Conservation (phyloP, 73 alveolate genomes). For the Paramecium bursaria region DNA sequence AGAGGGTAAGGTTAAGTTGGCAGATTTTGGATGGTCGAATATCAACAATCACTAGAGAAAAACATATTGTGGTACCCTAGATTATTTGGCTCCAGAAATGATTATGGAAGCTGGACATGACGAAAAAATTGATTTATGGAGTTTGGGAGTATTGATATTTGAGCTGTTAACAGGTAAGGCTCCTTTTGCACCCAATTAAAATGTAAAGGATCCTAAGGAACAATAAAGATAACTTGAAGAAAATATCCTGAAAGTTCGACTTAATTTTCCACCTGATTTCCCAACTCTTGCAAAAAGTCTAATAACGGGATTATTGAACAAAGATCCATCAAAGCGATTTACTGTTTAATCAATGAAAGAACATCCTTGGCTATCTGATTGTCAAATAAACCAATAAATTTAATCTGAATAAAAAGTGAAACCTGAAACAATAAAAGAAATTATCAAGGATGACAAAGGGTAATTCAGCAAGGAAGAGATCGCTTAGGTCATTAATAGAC, state of each 20-base stretch:
- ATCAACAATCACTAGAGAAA: slow-evolving; percentile 73
- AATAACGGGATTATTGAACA: slow-evolving; percentile 72
- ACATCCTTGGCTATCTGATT: slow-evolving; percentile 80
- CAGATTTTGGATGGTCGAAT: slow-evolving; percentile 88
- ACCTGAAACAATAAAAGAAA: slow-evolving; percentile 43
- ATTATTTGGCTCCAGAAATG: slow-evolving; percentile 80
- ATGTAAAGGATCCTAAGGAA: slow-evolving; percentile 59
- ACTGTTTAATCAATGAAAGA: slow-evolving; percentile 75
- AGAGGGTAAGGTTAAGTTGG: slow-evolving; percentile 76
- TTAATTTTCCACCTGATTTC: slow-evolving; percentile 77
- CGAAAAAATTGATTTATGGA: slow-evolving; percentile 83
- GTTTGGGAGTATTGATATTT: slow-evolving; percentile 82
- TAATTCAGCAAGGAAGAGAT: slow-evolving; percentile 41
- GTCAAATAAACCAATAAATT: slow-evolving; percentile 67
- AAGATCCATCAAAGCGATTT: slow-evolving; percentile 76
- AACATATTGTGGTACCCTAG: slow-evolving; percentile 78
- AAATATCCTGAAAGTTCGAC: slow-evolving; percentile 71
- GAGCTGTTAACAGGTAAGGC: slow-evolving; percentile 85
- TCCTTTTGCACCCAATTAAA: slow-evolving; percentile 76
- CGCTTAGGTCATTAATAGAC: slow-evolving; percentile 42
- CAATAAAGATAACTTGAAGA: slow-evolving; percentile 54
- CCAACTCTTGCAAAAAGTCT: slow-evolving; percentile 75
- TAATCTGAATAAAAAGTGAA: slow-evolving; percentile 48
- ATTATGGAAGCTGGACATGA: slow-evolving; percentile 77
- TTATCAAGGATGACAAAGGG: slow-evolving; percentile 22